A percentile compares a stretch with the other conserved stretches of the same genome.
Evolutionary conservation across 2,329 filamentous ascomycete species (phyloP).

Genomic region (Tolypocladium pustulatum): DNA sequence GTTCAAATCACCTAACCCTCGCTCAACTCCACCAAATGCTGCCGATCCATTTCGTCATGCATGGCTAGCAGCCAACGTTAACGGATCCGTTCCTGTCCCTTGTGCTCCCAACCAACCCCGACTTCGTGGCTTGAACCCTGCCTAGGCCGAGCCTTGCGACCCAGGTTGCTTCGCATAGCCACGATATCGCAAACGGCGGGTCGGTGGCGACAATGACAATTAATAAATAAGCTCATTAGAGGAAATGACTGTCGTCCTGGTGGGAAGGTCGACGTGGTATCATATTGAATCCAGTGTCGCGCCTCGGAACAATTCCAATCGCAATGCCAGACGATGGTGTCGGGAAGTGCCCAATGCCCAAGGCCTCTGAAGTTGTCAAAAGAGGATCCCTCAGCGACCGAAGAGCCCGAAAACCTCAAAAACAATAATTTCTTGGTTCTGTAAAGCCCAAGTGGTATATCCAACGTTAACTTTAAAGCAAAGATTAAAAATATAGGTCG

Average conservation of each 20-base stretch:
- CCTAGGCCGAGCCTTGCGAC: neutral
- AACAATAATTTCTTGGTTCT: slow-evolving; percentile 13
- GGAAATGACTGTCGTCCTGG: neutral
- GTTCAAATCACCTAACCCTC: neutral
- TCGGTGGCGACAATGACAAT: neutral
- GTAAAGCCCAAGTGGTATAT: slow-evolving; percentile 20
- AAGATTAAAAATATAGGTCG: neutral
- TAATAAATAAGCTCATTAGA: neutral
- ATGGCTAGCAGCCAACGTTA: neutral
- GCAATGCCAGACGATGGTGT: neutral
- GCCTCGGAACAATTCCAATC: neutral
- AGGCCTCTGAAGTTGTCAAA: neutral
- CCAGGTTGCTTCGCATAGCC: neutral
- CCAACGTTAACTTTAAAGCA: slow-evolving; percentile 6
- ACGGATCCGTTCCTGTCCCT: neutral
- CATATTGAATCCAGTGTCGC: neutral
- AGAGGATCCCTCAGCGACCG: neutral
- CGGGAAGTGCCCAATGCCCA: neutral
- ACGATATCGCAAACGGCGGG: neutral
- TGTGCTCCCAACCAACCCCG: neutral
- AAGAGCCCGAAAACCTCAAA: neutral
- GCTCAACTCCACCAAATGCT: slow-evolving; percentile 1
- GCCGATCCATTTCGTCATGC: slow-evolving; percentile 1
- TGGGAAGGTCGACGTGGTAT: neutral
- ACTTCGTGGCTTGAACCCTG: neutral